Conservation (phyloP, 208 protist genomes). For the Leishmania lainsoni region DNA sequence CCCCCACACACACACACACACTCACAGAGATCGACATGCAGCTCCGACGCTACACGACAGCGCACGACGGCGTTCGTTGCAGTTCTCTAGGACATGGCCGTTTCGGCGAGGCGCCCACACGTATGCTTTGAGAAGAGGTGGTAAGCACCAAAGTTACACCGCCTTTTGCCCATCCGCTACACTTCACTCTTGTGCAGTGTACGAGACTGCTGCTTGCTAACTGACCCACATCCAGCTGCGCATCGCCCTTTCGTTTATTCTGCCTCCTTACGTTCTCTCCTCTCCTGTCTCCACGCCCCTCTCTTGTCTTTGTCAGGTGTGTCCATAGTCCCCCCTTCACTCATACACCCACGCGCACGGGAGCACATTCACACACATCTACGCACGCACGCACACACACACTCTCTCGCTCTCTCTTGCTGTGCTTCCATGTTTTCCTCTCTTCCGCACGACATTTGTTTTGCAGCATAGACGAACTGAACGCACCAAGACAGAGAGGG, state of each 20-base stretch:
- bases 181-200: neutral
- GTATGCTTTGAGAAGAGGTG: no score
- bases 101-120: neutral
- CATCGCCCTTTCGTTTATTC: neutral
- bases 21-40: neutral
- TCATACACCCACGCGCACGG: neutral
- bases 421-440: neutral
- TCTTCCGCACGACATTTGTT: neutral
- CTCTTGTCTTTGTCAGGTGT: neutral
- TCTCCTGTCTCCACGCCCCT: neutral
- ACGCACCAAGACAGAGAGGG: neutral
- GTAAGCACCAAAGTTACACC: neutral
- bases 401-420: neutral
- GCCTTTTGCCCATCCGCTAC: neutral
- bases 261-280: neutral
- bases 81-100: neutral
- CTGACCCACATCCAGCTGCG: neutral
- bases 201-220: neutral
- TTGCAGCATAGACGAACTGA: neutral
- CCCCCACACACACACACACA: neutral
- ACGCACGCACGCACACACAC: conserved; percentile 4
- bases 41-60: neutral
- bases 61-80: neutral
- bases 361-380: conserved; percentile 1
- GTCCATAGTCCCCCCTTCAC: neutral